phyloP scores from a whole-genome alignment of 2,329 filamentous ascomycete genomes.

The Alternaria consortialis region DNA sequence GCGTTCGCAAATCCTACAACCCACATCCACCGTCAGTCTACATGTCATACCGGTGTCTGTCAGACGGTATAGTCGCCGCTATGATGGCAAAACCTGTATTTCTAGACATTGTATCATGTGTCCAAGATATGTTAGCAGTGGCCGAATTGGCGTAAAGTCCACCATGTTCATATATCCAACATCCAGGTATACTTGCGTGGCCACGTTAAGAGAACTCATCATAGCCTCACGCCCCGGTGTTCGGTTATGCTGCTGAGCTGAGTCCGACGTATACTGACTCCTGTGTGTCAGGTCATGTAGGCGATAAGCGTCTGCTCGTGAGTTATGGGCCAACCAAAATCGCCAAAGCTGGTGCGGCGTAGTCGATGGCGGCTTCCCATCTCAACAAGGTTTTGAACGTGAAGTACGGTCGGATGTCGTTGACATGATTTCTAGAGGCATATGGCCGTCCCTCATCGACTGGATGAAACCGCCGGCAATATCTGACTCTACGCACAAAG shows the following conservation, averaged over 20 bases:
- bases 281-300: constrained; percentile 5
- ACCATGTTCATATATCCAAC: not conserved
- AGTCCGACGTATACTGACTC: constrained; percentile 1
- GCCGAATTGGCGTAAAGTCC: not conserved
- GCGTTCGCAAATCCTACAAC: not conserved
- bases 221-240: not conserved
- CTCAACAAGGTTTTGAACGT: not conserved
- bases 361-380: not conserved
- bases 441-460: not conserved
- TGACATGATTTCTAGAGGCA: not conserved
- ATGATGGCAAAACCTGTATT: not conserved
- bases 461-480: not conserved
- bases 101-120: not conserved
- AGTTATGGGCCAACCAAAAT: not conserved
- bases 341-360: constrained; percentile 1
- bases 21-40: not conserved
- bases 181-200: not conserved
- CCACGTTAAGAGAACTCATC: not conserved
- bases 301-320: not conserved
- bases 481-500: not conserved
- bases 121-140: not conserved
- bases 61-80: not conserved
- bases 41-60: not conserved
- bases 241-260: not conserved
- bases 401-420: not conserved